These are phyloP conservation scores for Apiospora koreana DNA, from an alignment of 2,329 filamentous ascomycete genomes.

Conservation along the genomic window DNA sequence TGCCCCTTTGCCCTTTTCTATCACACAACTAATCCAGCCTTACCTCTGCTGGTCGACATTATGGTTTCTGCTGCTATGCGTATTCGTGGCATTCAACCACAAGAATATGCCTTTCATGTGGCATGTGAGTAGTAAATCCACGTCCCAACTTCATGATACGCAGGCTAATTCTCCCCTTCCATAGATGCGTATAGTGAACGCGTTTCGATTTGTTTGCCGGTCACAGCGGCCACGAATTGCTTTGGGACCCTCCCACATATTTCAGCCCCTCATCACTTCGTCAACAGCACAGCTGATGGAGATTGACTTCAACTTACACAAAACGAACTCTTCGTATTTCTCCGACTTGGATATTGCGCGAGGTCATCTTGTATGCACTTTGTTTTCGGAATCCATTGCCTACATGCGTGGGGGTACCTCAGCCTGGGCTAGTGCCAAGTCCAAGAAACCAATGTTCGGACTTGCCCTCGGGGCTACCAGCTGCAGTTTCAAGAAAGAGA, in stretches of 20 bases:
- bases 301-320: constrained; percentile 74
- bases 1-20: constrained; percentile 13
- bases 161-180: neutral
- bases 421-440: constrained; percentile 25
- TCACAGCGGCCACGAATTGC: constrained; percentile 41
- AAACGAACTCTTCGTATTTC: constrained; percentile 72
- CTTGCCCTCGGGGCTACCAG: constrained; percentile 54
- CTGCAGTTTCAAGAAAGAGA: constrained; percentile 54
- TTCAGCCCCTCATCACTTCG: constrained; percentile 62
- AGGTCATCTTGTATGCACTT: constrained; percentile 60
- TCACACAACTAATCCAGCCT: neutral
- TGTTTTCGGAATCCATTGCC: constrained; percentile 38
- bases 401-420: constrained; percentile 33
- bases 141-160: neutral
- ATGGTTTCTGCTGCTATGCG: constrained; percentile 33
- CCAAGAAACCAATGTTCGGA: constrained; percentile 30
- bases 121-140: constrained; percentile 49
- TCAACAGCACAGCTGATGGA: constrained; percentile 63
- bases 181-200: constrained; percentile 35
- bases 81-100: constrained; percentile 51
- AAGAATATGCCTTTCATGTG: constrained; percentile 63
- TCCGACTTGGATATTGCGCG: constrained; percentile 68
- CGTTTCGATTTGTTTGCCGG: constrained; percentile 46
- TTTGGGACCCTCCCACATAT: constrained; percentile 55
- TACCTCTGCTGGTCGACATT: constrained; percentile 24